phyloP scores from a whole-genome alignment of 148 eudicot genomes.

The Cornus suecica region DNA sequence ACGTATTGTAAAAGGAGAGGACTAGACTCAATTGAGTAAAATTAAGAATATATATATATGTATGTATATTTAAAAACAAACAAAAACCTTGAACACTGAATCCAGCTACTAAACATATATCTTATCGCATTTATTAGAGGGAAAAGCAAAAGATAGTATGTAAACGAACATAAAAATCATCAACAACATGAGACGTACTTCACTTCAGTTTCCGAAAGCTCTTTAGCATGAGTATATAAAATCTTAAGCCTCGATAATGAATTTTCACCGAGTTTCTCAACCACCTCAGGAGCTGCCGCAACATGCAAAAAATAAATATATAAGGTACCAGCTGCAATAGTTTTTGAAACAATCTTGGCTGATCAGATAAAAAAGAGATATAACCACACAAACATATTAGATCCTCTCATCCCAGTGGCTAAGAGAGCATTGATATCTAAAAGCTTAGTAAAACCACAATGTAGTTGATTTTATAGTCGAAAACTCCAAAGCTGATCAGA shows the following conservation, averaged over 20 bases:
- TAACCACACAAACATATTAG: not conserved
- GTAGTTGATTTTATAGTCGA: not conserved
- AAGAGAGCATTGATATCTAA: not conserved
- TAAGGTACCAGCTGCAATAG: not conserved
- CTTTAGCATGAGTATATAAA: conserved; percentile 75
- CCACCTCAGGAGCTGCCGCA: conserved; percentile 83
- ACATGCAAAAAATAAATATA: conserved; percentile 1
- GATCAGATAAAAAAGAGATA: not conserved
- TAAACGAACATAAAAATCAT: not conserved
- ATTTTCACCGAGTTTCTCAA: conserved; percentile 89
- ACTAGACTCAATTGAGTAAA: not conserved
- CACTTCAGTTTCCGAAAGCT: conserved; percentile 78
- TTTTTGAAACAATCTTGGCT: not conserved
- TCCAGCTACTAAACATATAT: not conserved
- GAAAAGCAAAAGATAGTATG: not conserved
- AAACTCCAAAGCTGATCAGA: too few species aligned
- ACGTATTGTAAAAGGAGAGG: not conserved
- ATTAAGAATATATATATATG: too few species aligned
- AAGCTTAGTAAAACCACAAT: not conserved
- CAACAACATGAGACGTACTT: conserved; percentile 35
- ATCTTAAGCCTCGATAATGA: conserved; percentile 59
- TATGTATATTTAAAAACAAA: too few species aligned
- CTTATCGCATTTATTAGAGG: not conserved
- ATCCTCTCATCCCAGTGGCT: not conserved
- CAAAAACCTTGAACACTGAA: too few species aligned